Percentiles rank a stretch among this genome's conserved stretches.
Conservation (phyloP, 2,329 filamentous ascomycete species). For the Alternaria brassicae region DNA sequence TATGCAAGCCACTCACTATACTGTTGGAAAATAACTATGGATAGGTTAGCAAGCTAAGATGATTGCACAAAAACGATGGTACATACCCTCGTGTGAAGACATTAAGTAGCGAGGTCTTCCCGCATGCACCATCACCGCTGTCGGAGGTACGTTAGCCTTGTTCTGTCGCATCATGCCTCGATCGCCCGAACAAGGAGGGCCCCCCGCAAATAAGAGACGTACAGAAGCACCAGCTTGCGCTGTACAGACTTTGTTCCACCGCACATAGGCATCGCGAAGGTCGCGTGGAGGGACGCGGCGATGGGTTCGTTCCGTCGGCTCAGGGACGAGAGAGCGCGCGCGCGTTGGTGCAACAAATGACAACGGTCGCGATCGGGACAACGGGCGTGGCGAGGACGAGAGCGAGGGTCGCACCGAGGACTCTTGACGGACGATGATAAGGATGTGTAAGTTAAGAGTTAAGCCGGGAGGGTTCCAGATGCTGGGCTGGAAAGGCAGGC, state of each 20-base stretch:
- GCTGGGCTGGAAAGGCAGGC: constrained; percentile 20
- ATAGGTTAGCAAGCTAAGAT: constrained; percentile 21
- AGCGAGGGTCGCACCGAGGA: constrained; percentile 14
- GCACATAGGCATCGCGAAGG: constrained; percentile 55
- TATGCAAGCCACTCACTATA: constrained; percentile 69
- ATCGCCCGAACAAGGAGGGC: constrained; percentile 15
- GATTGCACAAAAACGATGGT: constrained; percentile 38
- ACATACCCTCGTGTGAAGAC: constrained; percentile 96
- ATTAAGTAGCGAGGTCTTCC: constrained; percentile 96
- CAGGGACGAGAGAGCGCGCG: constrained; percentile 30
- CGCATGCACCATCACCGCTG: constrained; percentile 93
- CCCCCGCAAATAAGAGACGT: constrained; percentile 50
- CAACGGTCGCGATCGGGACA: constrained; percentile 16
- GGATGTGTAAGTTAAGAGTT: constrained; percentile 16
- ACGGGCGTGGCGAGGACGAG: constrained; percentile 12
- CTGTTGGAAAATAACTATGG: constrained; percentile 88
- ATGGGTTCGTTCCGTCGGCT: constrained; percentile 33
- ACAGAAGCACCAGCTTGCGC: constrained; percentile 96
- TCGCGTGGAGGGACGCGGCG: constrained; percentile 22
- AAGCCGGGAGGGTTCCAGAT: constrained; percentile 16
- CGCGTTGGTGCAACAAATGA: constrained; percentile 33
- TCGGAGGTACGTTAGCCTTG: constrained; percentile 30
- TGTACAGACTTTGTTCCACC: constrained; percentile 75
- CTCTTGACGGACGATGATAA: constrained; percentile 21
- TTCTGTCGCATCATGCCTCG: constrained; percentile 26